Percentiles rank a stretch among this genome's conserved stretches.
phyloP scores from a whole-genome alignment of 495 filamentous ascomycete genomes.

The Penicillium canariense region DNA sequence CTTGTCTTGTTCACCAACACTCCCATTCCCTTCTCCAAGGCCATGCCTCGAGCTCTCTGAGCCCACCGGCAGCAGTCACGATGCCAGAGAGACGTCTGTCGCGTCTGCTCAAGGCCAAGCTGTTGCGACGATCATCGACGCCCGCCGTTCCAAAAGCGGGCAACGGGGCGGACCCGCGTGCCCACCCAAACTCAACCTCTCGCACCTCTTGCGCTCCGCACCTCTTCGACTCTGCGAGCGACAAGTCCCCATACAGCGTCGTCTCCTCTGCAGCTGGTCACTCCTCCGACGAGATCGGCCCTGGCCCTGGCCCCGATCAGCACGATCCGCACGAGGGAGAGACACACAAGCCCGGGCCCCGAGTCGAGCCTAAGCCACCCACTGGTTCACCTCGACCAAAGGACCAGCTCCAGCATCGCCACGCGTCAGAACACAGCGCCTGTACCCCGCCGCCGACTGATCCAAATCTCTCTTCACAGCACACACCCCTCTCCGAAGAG shows the following conservation, averaged over 20 bases:
- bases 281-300: slow-evolving; percentile 13
- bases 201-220: slow-evolving; percentile 15
- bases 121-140: slow-evolving; percentile 41
- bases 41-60: slow-evolving; percentile 9
- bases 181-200: slow-evolving; percentile 29
- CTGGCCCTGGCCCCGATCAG: slow-evolving; percentile 3
- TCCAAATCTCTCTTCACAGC: slow-evolving; percentile 15
- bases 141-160: slow-evolving; percentile 29
- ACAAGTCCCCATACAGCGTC: slow-evolving; percentile 26
- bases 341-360: slow-evolving; percentile 5
- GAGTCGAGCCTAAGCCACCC: slow-evolving; percentile 7
- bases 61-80: slow-evolving; percentile 14
- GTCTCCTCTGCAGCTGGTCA: slow-evolving; percentile 19
- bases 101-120: slow-evolving; percentile 38
- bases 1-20: neutral
- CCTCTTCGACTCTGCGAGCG: slow-evolving; percentile 24
- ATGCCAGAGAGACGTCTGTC: slow-evolving; percentile 38
- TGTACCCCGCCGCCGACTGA: slow-evolving; percentile 18
- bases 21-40: neutral
- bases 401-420: slow-evolving; percentile 12
- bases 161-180: slow-evolving; percentile 30
- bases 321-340: slow-evolving; percentile 8
- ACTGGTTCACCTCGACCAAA: slow-evolving; percentile 6
- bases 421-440: slow-evolving; percentile 2
- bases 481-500: slow-evolving; percentile 27